Evolutionary conservation across 2,329 filamentous ascomycete species (phyloP).

Genomic region (Calonectria leucothoes): DNA sequence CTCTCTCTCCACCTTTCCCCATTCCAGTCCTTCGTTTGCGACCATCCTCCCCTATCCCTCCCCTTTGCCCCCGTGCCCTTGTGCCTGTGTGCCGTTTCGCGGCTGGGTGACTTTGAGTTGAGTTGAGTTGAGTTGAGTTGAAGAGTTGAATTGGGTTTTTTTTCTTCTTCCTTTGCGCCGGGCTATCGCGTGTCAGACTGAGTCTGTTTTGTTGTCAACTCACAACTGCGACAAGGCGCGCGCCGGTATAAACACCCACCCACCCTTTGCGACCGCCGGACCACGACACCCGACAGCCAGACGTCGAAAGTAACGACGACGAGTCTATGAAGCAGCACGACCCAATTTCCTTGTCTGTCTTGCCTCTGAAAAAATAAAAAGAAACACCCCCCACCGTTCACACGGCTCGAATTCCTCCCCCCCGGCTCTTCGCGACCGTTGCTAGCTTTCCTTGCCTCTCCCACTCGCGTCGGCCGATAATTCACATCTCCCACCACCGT

Average conservation of each 20-base stretch:
- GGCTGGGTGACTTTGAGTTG: conserved; percentile 32
- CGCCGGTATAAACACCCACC: conserved; percentile 19
- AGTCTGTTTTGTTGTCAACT: conserved; percentile 4
- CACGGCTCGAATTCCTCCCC: conserved; percentile 16
- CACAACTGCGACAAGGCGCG: conserved; percentile 33
- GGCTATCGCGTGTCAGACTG: conserved; percentile 22
- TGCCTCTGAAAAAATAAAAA: conserved; percentile 5
- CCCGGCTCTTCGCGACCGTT: conserved; percentile 10
- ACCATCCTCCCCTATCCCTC: conserved; percentile 37
- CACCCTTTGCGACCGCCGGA: conserved; percentile 31
- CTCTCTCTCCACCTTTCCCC: conserved; percentile 37
- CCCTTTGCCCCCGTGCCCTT: conserved; percentile 25
- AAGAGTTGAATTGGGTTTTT: conserved; percentile 15
- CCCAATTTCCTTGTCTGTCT: conserved; percentile 23
- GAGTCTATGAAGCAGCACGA: conserved; percentile 5
- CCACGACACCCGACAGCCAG: neutral
- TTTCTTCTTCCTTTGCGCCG: neutral
- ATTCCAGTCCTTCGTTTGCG: conserved; percentile 50
- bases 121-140: conserved; percentile 33
- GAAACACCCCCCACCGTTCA: neutral
- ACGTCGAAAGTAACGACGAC: neutral
- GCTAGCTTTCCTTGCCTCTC: conserved; percentile 24
- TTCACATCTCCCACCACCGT: neutral
- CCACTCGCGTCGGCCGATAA: conserved; percentile 3
- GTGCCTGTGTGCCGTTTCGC: conserved; percentile 34